phyloP scores from a whole-genome alignment of 2,329 filamentous ascomycete genomes.

The Colletotrichum magnum region DNA sequence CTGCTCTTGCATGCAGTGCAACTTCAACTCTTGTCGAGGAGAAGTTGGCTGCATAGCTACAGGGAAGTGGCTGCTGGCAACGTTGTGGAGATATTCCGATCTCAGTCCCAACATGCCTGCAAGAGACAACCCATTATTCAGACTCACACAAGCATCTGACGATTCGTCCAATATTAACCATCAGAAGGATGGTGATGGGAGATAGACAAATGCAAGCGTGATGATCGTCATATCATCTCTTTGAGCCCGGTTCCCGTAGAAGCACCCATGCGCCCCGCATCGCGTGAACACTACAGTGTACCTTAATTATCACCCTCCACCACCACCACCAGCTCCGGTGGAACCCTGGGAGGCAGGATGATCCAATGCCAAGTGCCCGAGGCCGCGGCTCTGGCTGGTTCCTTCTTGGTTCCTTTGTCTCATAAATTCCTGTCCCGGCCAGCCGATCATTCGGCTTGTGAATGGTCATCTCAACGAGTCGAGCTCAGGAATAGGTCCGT shows the following conservation, averaged over 20 bases:
- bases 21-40: too few species aligned
- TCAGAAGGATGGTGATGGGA: constrained; percentile 21
- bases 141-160: not conserved
- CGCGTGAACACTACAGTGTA: not conserved
- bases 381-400: not conserved
- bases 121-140: too few species aligned
- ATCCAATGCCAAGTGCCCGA: not conserved
- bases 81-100: too few species aligned
- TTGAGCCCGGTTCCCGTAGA: not conserved
- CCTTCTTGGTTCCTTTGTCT: not conserved
- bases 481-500: not conserved
- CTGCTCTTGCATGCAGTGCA: too few species aligned
- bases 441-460: not conserved
- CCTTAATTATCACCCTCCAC: not conserved
- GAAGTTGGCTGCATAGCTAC: too few species aligned
- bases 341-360: constrained; percentile 12
- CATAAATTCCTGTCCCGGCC: not conserved
- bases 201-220: constrained; percentile 17
- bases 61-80: too few species aligned
- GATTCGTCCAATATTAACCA: constrained; percentile 16
- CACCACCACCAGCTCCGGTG: not conserved
- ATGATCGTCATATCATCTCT: constrained; percentile 31
- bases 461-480: not conserved
- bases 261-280: not conserved
- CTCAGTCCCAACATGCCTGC: too few species aligned